Percentiles rank a stretch among this genome's conserved stretches.
phyloP scores from a whole-genome alignment of 768 basidiomycete genomes.

The Amanita muscaria region DNA sequence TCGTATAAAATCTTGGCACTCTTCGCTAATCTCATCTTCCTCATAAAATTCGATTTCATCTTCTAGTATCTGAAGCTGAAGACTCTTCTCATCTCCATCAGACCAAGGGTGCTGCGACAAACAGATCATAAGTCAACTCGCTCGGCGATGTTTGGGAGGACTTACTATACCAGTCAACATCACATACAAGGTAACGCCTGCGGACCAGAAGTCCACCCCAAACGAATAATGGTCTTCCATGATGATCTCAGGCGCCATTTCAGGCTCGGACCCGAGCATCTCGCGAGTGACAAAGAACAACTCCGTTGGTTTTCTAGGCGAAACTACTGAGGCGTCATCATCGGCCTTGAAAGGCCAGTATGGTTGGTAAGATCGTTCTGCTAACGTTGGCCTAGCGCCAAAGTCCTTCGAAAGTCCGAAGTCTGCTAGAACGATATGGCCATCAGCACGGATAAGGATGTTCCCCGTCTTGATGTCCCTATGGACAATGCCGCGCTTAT shows the following conservation, averaged over 20 bases:
- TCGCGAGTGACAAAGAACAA: conserved; percentile 19
- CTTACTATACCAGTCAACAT: conserved; percentile 52
- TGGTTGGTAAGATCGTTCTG: conserved; percentile 23
- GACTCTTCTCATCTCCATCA: conserved; percentile 10
- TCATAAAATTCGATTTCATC: conserved; percentile 15
- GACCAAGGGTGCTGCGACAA: conserved; percentile 9
- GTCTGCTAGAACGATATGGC: conserved; percentile 25
- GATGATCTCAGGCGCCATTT: conserved; percentile 26
- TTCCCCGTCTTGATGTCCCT: conserved; percentile 27
- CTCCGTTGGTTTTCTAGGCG: conserved; percentile 17
- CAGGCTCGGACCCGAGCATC: conserved; percentile 21
- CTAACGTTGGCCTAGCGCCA: conserved; percentile 14
- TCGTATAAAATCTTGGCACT: conserved; percentile 19
- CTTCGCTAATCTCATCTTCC: conserved; percentile 19
- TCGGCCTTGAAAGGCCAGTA: conserved; percentile 23
- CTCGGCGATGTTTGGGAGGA: neutral
- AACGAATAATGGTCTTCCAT: conserved; percentile 19
- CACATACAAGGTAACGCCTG: conserved; percentile 66
- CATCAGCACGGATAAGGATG: conserved; percentile 22
- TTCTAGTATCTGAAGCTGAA: conserved; percentile 12
- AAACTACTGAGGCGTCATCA: conserved; percentile 15
- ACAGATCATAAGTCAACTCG: neutral
- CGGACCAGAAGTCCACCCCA: conserved; percentile 64
- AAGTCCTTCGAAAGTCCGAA: conserved; percentile 26
- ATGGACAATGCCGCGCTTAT: conserved; percentile 25